Percentiles rank a stretch among this genome's conserved stretches.
phyloP scores from a whole-genome alignment of 257 asterid genomes.

The Knoxia roxburghii region DNA sequence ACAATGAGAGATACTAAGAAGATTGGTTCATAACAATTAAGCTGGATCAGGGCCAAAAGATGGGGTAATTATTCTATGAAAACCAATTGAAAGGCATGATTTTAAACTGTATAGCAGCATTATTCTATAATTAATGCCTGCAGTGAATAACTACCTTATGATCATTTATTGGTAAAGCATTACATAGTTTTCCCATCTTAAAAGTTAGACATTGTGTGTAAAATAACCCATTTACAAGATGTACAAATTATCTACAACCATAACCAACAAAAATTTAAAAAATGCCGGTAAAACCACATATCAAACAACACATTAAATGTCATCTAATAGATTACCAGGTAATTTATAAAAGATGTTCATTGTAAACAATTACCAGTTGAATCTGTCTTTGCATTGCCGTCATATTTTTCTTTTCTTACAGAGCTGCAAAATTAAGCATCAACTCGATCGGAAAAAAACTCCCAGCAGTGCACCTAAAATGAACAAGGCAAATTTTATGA shows the following conservation, averaged over 20 bases:
- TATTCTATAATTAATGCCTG: not conserved
- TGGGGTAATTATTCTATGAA: not conserved
- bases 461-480: not conserved
- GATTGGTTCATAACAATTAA: not conserved
- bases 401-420: slow-evolving; percentile 3
- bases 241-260: too few species aligned
- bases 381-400: slow-evolving; percentile 8
- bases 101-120: not conserved
- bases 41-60: not conserved
- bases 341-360: not conserved
- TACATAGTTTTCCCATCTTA: too few species aligned
- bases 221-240: too few species aligned
- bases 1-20: not conserved
- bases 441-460: not conserved
- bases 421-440: slow-evolving; percentile 13
- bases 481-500: not conserved
- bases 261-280: not conserved
- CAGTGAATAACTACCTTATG: too few species aligned
- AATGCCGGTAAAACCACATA: too few species aligned
- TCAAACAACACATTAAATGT: not conserved
- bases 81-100: not conserved
- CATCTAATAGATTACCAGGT: too few species aligned
- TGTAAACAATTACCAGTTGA: slow-evolving; percentile 3
- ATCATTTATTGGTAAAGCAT: too few species aligned
- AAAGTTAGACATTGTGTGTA: too few species aligned